Conservation (phyloP, 805 yeast species). For the Zygosaccharomyces bailii region DNA sequence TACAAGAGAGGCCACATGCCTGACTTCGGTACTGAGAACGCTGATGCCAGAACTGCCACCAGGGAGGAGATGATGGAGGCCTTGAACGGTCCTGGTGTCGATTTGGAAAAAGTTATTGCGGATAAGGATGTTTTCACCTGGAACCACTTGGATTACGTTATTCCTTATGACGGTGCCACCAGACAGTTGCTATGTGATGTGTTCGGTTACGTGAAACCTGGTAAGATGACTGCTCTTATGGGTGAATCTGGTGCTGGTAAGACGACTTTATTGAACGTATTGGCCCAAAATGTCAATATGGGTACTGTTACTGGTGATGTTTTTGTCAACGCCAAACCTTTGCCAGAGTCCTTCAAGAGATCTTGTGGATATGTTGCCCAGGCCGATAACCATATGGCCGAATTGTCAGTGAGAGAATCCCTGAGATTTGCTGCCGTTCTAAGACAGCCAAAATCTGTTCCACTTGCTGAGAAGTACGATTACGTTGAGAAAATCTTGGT, state of each 20-base stretch:
- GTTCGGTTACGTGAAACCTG: slow-evolving; percentile 76
- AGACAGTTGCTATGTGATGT: slow-evolving; percentile 53
- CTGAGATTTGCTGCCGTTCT: slow-evolving; percentile 65
- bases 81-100: slow-evolving; percentile 34
- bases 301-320: slow-evolving; percentile 72
- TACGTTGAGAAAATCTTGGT: slow-evolving; percentile 69
- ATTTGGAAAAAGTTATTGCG: slow-evolving; percentile 33
- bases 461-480: slow-evolving; percentile 55
- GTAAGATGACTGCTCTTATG: slow-evolving; percentile 78
- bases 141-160: slow-evolving; percentile 64
- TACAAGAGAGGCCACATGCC: slow-evolving; percentile 46
- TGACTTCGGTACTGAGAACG: slow-evolving; percentile 33
- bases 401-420: slow-evolving; percentile 72
- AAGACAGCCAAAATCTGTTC: slow-evolving; percentile 61
- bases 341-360: slow-evolving; percentile 63
- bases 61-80: slow-evolving; percentile 41
- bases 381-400: slow-evolving; percentile 69
- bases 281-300: slow-evolving; percentile 65
- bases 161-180: slow-evolving; percentile 57
- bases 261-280: slow-evolving; percentile 68
- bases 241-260: slow-evolving; percentile 89
- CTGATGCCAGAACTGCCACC: slow-evolving; percentile 38
- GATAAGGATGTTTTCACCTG: slow-evolving; percentile 62
- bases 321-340: slow-evolving; percentile 64
- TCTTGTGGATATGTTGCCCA: slow-evolving; percentile 80